These are phyloP conservation scores for Neobulgaria alba DNA, from an alignment of 2,329 filamentous ascomycete species.

Conservation along the genomic window DNA sequence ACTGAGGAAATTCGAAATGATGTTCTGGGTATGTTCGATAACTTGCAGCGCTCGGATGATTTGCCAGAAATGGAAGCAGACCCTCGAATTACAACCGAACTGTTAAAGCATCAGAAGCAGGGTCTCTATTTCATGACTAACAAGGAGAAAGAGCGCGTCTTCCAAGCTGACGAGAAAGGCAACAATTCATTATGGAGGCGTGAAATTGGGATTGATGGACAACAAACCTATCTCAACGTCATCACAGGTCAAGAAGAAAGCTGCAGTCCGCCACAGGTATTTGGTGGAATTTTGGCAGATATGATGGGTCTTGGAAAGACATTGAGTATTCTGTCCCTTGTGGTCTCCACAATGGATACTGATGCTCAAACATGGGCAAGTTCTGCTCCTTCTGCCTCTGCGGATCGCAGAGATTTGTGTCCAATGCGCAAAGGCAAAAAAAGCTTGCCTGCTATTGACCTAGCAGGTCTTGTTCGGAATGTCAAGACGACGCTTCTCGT, in stretches of 20 bases:
- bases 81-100: slow-evolving; percentile 49
- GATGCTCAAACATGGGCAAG: slow-evolving; percentile 55
- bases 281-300: slow-evolving; percentile 70
- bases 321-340: slow-evolving; percentile 72
- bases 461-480: slow-evolving; percentile 48
- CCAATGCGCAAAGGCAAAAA: slow-evolving; percentile 21
- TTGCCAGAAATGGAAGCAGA: slow-evolving; percentile 66
- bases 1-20: slow-evolving; percentile 82
- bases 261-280: slow-evolving; percentile 54
- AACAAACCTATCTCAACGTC: slow-evolving; percentile 66
- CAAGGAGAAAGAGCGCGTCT: slow-evolving; percentile 60
- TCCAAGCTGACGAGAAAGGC: slow-evolving; percentile 48
- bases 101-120: slow-evolving; percentile 84
- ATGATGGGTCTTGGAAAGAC: slow-evolving; percentile 90
- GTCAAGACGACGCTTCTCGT: slow-evolving; percentile 76
- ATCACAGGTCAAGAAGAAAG: slow-evolving; percentile 65
- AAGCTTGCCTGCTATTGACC: slow-evolving; percentile 25
- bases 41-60: slow-evolving; percentile 65
- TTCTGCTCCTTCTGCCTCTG: slow-evolving; percentile 35
- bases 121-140: slow-evolving; percentile 78
- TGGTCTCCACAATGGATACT: slow-evolving; percentile 52
- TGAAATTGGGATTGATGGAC: slow-evolving; percentile 45
- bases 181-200: slow-evolving; percentile 73
- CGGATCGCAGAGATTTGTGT: slow-evolving; percentile 27
- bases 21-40: slow-evolving; percentile 81